A percentile compares a stretch with the other conserved stretches of the same genome.
Conservation (phyloP, 352 stramenopile genomes). For the Phytophthora pluvialis region DNA sequence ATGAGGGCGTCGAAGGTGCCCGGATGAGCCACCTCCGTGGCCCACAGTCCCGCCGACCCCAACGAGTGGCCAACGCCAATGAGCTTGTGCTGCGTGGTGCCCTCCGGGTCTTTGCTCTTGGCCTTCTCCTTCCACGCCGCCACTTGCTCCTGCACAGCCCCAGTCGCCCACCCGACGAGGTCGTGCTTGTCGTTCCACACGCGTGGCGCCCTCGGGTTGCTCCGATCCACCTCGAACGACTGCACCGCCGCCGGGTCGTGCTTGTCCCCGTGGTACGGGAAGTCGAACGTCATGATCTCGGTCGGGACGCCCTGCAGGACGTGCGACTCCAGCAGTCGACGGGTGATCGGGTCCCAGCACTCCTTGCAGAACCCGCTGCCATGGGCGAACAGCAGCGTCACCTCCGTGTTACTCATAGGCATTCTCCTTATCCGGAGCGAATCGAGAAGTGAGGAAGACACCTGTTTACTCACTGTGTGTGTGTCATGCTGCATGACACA, state of each 20-base stretch:
- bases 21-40: conserved; percentile 41
- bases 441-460: conserved; percentile 12
- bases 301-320: conserved; percentile 31
- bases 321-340: conserved; percentile 30
- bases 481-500: too few species aligned
- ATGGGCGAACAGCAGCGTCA: conserved; percentile 55
- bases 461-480: too few species aligned
- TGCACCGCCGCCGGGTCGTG: conserved; percentile 22
- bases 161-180: conserved; percentile 27
- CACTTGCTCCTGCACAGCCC: conserved; percentile 34
- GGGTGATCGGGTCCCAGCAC: conserved; percentile 52
- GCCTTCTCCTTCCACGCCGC: conserved; percentile 33
- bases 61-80: conserved; percentile 61
- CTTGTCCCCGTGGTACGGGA: conserved; percentile 52
- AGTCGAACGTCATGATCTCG: conserved; percentile 49
- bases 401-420: conserved; percentile 24
- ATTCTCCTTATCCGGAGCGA: background rate
- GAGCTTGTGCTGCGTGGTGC: conserved; percentile 30
- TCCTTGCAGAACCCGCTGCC: conserved; percentile 55
- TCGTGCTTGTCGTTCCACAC: conserved; percentile 39
- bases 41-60: conserved; percentile 45
- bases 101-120: conserved; percentile 16
- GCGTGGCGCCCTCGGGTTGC: conserved; percentile 31
- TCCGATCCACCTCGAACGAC: conserved; percentile 35
- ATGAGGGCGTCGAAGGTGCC: conserved; percentile 60